Evolutionary conservation across 208 protist species (phyloP), one percentile per base, ranked within the genome.

Genomic region (Acanthamoeba castellanii): DNA sequence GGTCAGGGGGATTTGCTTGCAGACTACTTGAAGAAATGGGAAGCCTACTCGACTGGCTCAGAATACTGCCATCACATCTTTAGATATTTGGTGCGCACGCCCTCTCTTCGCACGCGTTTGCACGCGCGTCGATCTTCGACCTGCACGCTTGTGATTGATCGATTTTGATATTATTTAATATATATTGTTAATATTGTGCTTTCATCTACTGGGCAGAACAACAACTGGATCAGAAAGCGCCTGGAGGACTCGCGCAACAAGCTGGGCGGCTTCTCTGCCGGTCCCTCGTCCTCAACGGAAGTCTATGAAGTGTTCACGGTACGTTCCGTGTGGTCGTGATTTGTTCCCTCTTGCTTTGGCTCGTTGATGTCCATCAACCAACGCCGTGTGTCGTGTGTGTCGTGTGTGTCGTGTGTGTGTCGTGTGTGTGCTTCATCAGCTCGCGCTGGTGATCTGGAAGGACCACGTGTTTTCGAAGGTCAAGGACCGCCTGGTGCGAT

Each of bases 31-130:
- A 94, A 94, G 42, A 94, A 97, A 93, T 97, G 96, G 96, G 95
- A 95, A 66, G 55, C 89, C 50, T 97, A 96, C 88, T 90, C 94
- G 11, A 94, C 94, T 3, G 94, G 90, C 47, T 96, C 93, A 70
- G 95, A 96, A 52, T 96, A 95, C 64, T 87, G 93, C 45, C 96
- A 95, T 72, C 61, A 97, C 91, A 95, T 97, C 32, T 97, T 97
- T 55, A 78, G 95, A 59, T 97, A 97, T 52, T 57, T 96, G 57
- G 72, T 81, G 42, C 68, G 25, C 11, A 20, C 14, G n/a, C 34
- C 16, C 27, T 13, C 42, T 57, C 25, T 52, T 27, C 45, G 13
- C 32, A 3, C 34, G 47, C 55, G 55, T 1, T 92, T 1, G 7
- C 25, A 68, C 27, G 7, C 37, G 45, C 61, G 7, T 47, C 14